These are phyloP conservation scores for Dicorynia guianensis DNA, from an alignment of 306 rosid genomes.

Conservation along the genomic window DNA sequence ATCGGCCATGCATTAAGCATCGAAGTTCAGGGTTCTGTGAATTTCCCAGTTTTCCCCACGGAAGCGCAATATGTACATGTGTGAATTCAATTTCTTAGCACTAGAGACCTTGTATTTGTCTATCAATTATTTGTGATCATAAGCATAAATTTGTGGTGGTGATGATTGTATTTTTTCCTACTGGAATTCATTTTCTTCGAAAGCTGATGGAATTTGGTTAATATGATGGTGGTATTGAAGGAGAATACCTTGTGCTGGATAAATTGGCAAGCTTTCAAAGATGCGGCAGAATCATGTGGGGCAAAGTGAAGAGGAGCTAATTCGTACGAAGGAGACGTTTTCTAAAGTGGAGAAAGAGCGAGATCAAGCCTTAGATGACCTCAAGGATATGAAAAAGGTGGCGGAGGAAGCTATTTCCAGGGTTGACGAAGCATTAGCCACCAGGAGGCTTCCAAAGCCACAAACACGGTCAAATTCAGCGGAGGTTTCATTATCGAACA, in stretches of 20 bases:
- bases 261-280: conserved; percentile 5
- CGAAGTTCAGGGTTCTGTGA: background rate
- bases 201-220: background rate
- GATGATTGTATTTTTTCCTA: background rate
- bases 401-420: no score
- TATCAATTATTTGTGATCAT: no score
- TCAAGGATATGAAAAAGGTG: background rate
- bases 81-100: no score
- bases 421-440: conserved; percentile 39
- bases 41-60: background rate
- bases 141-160: background rate
- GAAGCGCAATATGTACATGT: no score
- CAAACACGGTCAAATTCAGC: conserved; percentile 25
- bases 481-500: background rate
- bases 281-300: conserved; percentile 46
- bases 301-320: conserved; percentile 41
- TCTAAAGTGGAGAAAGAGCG: conserved; percentile 49
- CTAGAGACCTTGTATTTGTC: no score
- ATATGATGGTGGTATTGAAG: background rate
- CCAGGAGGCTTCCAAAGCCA: conserved; percentile 27
- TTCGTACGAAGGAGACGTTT: conserved; percentile 33
- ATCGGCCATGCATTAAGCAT: background rate
- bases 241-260: background rate
- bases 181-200: background rate
- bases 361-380: conserved; percentile 44